These are phyloP conservation scores for Smithsoniella earleae DNA, from an alignment of 163 green algal species.

Conservation along the genomic window DNA sequence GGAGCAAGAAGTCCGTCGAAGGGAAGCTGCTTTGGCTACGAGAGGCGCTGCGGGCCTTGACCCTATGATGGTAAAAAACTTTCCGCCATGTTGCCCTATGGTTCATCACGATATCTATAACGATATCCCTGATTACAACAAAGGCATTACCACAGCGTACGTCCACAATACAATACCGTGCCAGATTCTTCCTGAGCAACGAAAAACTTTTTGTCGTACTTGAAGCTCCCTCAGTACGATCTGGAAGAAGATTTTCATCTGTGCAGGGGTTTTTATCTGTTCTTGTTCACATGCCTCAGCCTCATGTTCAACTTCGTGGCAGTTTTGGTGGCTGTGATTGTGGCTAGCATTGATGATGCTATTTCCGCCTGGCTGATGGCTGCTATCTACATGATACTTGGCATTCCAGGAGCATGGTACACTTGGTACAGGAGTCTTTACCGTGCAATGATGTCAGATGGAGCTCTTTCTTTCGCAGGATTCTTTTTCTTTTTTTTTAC, in stretches of 20 bases:
- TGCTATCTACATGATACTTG: slow-evolving; percentile 3
- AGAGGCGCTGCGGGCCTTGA: slow-evolving; percentile 16
- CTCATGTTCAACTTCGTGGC: background rate
- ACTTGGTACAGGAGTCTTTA: slow-evolving; percentile 45
- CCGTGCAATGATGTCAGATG: slow-evolving; percentile 37
- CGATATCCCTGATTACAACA: slow-evolving; percentile 28
- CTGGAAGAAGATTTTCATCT: no score
- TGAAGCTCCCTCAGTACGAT: no score
- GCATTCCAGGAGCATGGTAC: slow-evolving; percentile 20
- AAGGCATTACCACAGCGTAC: slow-evolving; percentile 9
- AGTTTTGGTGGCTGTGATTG: background rate
- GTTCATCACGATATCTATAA: slow-evolving; percentile 24
- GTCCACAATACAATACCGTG: no score
- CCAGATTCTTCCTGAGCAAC: no score
- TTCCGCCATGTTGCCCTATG: slow-evolving; percentile 4
- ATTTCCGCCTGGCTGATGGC: background rate
- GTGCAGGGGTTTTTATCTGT: slow-evolving; percentile 16
- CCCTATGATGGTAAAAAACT: slow-evolving; percentile 24
- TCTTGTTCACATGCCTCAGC: background rate
- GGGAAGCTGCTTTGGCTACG: background rate
- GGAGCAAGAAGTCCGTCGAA: background rate
- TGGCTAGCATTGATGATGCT: background rate
- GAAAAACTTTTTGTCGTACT: no score
- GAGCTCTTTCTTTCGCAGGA: slow-evolving; percentile 38
- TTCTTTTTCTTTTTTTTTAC: slow-evolving; percentile 52